Percentiles rank a stretch among this genome's conserved stretches.
phyloP scores from a whole-genome alignment of 495 filamentous ascomycete species.

The Glarea lozoyensis region DNA sequence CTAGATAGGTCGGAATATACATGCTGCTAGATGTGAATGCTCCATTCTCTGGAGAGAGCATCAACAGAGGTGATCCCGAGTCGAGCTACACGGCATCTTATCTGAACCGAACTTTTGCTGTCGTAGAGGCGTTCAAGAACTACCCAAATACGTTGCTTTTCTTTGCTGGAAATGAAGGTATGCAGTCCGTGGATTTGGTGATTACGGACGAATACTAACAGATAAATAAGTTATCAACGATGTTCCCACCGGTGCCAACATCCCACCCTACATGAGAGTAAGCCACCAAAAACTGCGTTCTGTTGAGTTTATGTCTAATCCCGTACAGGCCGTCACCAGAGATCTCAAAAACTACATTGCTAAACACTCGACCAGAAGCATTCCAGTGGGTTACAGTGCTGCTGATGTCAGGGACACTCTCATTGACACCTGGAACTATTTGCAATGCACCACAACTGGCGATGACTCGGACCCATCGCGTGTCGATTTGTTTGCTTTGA shows the following conservation, averaged over 20 bases:
- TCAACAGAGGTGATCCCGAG: conserved; percentile 62
- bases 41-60: conserved; percentile 65
- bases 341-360: conserved; percentile 85
- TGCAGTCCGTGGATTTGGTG: no score
- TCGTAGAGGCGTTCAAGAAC: conserved; percentile 90
- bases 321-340: conserved; percentile 53
- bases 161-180: conserved; percentile 91
- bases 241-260: conserved; percentile 37
- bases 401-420: conserved; percentile 80
- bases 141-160: conserved; percentile 89
- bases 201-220: no score
- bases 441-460: conserved; percentile 66
- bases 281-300: no score
- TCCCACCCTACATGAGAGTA: conserved; percentile 54
- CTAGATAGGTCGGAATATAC: conserved; percentile 37
- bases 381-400: conserved; percentile 91
- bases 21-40: conserved; percentile 84
- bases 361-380: conserved; percentile 54
- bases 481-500: conserved; percentile 85
- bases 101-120: conserved; percentile 73
- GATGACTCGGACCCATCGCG: conserved; percentile 53
- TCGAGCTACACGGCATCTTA: conserved; percentile 67
- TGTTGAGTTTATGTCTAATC: no score
- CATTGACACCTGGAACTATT: conserved; percentile 71
- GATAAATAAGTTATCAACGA: conserved; percentile 88